Evolutionary conservation across 768 basidiomycete species (phyloP).

Genomic region (Pleurotus pulmonarius): DNA sequence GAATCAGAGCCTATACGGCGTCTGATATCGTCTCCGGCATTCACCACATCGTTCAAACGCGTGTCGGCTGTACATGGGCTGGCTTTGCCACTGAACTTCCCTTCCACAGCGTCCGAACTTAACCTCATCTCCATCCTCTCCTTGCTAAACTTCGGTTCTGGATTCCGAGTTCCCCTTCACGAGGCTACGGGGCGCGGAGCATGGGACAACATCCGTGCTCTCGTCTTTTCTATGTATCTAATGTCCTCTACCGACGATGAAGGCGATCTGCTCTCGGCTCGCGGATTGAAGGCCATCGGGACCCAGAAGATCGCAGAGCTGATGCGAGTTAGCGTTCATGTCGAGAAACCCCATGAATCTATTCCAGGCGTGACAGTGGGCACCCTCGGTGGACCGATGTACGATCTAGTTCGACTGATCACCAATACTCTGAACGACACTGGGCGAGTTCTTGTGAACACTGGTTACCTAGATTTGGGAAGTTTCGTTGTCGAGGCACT

Average conservation of each 20-base stretch:
- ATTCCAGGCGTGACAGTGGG: conserved; percentile 72
- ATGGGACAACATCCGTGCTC: conserved; percentile 77
- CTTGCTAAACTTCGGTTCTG: conserved; percentile 80
- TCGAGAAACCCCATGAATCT: conserved; percentile 65
- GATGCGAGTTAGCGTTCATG: conserved; percentile 65
- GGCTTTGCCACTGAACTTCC: conserved; percentile 75
- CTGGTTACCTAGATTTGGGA: conserved; percentile 69
- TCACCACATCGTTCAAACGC: conserved; percentile 57
- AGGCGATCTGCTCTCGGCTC: conserved; percentile 61
- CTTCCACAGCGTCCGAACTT: conserved; percentile 68
- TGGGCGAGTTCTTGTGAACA: conserved; percentile 54
- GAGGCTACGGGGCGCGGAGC: conserved; percentile 72
- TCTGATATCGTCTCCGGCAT: conserved; percentile 61
- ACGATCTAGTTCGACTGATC: conserved; percentile 70
- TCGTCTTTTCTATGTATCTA: conserved; percentile 71
- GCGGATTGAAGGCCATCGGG: conserved; percentile 55
- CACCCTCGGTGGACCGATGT: conserved; percentile 69
- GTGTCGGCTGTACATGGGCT: conserved; percentile 67
- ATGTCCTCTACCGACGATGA: conserved; percentile 52
- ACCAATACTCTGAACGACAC: conserved; percentile 67
- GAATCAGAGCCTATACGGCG: conserved; percentile 51
- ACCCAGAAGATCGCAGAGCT: conserved; percentile 65
- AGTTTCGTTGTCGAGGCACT: conserved; percentile 70
- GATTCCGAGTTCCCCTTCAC: conserved; percentile 75
- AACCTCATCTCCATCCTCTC: conserved; percentile 78